phyloP scores from a whole-genome alignment of 139 green algal species.

The Marvania coccoides region DNA sequence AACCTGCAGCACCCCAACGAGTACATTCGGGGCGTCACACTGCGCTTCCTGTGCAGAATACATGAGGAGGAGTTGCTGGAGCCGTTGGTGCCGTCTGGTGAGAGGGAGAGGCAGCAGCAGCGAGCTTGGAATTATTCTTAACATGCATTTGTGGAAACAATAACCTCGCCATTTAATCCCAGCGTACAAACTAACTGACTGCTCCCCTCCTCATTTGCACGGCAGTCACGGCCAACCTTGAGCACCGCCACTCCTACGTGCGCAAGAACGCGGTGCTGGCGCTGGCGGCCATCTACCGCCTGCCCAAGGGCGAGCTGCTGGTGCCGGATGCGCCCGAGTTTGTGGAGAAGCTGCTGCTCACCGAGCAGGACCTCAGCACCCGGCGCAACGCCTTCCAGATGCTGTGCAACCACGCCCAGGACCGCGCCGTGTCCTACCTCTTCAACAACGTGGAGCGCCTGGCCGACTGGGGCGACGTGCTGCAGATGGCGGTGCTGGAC shows the following conservation, averaged over 20 bases:
- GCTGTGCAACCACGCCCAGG: slow-evolving; percentile 68
- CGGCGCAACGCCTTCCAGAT: slow-evolving; percentile 93
- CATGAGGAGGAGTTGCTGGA: slow-evolving; percentile 96
- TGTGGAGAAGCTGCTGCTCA: slow-evolving; percentile 79
- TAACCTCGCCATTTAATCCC: not conserved
- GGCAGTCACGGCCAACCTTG: slow-evolving; percentile 68
- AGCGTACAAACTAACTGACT: no score
- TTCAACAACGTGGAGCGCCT: slow-evolving; percentile 82
- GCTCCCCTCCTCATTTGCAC: not conserved
- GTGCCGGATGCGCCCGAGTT: slow-evolving; percentile 87
- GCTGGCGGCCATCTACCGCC: slow-evolving; percentile 84
- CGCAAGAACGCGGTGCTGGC: slow-evolving; percentile 93
- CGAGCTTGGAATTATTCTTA: not conserved
- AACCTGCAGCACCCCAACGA: slow-evolving; percentile 99
- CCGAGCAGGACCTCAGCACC: slow-evolving; percentile 82
- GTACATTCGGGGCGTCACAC: slow-evolving; percentile 92
- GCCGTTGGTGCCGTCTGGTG: slow-evolving; percentile 80
- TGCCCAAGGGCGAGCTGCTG: slow-evolving; percentile 91
- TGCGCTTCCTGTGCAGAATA: slow-evolving; percentile 95
- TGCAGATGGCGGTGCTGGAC: slow-evolving; percentile 95
- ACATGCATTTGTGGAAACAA: slow-evolving; percentile 1
- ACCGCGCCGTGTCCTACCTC: slow-evolving; percentile 84
- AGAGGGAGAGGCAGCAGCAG: not conserved
- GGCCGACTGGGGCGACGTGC: slow-evolving; percentile 82
- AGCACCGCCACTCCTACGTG: slow-evolving; percentile 97